phyloP scores from a whole-genome alignment of 495 filamentous ascomycete genomes.

The Entonaema liquescens region DNA sequence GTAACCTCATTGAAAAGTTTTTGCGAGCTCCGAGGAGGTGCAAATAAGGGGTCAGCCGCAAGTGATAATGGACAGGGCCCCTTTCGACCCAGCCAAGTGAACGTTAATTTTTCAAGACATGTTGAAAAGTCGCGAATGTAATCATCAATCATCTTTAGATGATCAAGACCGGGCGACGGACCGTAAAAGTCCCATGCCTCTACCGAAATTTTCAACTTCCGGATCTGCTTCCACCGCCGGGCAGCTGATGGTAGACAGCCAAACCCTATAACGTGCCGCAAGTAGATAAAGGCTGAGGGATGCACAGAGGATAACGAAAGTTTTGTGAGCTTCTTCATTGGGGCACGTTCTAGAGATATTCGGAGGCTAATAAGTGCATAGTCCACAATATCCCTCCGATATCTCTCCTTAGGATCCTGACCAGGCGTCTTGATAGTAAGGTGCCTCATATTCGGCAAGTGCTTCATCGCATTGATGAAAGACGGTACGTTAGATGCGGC shows the following conservation, averaged over 20 bases:
- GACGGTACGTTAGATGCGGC: slow-evolving; percentile 82
- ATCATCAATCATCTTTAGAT: slow-evolving; percentile 77
- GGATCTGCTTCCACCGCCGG: slow-evolving; percentile 76
- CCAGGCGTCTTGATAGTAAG: slow-evolving; percentile 76
- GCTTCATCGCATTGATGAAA: slow-evolving; percentile 73
- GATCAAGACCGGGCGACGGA: slow-evolving; percentile 64
- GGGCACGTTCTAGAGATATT: slow-evolving; percentile 75
- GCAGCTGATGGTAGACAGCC: slow-evolving; percentile 70
- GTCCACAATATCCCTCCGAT: slow-evolving; percentile 78
- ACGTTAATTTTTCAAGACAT: slow-evolving; percentile 68
- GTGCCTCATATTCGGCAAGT: slow-evolving; percentile 70
- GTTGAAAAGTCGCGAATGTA: slow-evolving; percentile 72
- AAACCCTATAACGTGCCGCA: slow-evolving; percentile 71
- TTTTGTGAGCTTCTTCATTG: slow-evolving; percentile 64
- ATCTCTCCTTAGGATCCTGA: slow-evolving; percentile 69
- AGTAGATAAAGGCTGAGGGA: slow-evolving; percentile 72
- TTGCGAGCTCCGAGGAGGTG: slow-evolving; percentile 58
- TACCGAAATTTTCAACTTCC: slow-evolving; percentile 72
- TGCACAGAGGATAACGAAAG: slow-evolving; percentile 74
- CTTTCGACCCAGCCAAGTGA: slow-evolving; percentile 74
- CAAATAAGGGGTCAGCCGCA: slow-evolving; percentile 67
- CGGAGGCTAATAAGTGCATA: slow-evolving; percentile 83
- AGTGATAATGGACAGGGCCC: slow-evolving; percentile 74
- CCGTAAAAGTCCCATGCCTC: slow-evolving; percentile 68
- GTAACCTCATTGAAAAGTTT: slow-evolving; percentile 65